phyloP scores from a whole-genome alignment of 2,329 filamentous ascomycete species.

The Thielaviopsis euricoi region DNA sequence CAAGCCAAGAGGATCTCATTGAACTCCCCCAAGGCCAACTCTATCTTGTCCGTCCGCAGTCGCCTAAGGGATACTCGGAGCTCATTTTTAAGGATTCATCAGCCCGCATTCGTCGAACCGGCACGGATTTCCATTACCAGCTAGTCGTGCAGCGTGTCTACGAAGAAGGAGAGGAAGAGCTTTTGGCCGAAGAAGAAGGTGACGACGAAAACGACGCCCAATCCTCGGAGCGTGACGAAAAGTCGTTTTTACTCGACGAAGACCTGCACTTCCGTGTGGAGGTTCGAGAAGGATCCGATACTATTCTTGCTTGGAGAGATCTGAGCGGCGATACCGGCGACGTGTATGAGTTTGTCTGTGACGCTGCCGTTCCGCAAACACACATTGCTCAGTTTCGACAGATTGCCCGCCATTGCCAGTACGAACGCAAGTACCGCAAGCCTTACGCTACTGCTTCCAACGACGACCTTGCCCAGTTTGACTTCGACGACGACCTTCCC shows the following conservation, averaged over 20 bases:
- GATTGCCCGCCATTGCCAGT: constrained; percentile 82
- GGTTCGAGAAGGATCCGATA: constrained; percentile 61
- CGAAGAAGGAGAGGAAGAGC: constrained; percentile 91
- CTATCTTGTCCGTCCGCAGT: constrained; percentile 87
- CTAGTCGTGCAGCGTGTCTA: constrained; percentile 91
- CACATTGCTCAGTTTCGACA: constrained; percentile 69
- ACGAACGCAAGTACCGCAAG: constrained; percentile 85
- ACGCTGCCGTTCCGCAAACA: constrained; percentile 48
- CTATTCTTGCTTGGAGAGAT: constrained; percentile 86
- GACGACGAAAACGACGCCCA: constrained; percentile 64
- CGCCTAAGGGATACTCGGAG: constrained; percentile 94
- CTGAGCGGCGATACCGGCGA: constrained; percentile 86
- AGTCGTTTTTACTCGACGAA: constrained; percentile 91
- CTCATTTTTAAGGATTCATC: constrained; percentile 97
- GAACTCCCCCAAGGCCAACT: constrained; percentile 92
- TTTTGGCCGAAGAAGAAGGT: constrained; percentile 74
- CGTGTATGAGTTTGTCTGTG: constrained; percentile 96
- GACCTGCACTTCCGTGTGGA: constrained; percentile 75
- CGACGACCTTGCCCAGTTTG: constrained; percentile 65
- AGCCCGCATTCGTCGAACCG: constrained; percentile 79
- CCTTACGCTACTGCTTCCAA: constrained; percentile 66
- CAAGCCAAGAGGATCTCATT: constrained; percentile 80
- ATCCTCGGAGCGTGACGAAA: constrained; percentile 81
- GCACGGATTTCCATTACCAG: constrained; percentile 93
- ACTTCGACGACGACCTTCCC: constrained; percentile 50